A percentile compares a stretch with the other conserved stretches of the same genome.
Evolutionary conservation across 2,329 filamentous ascomycete species (phyloP).

Genomic region (Paecilomyces sp.): DNA sequence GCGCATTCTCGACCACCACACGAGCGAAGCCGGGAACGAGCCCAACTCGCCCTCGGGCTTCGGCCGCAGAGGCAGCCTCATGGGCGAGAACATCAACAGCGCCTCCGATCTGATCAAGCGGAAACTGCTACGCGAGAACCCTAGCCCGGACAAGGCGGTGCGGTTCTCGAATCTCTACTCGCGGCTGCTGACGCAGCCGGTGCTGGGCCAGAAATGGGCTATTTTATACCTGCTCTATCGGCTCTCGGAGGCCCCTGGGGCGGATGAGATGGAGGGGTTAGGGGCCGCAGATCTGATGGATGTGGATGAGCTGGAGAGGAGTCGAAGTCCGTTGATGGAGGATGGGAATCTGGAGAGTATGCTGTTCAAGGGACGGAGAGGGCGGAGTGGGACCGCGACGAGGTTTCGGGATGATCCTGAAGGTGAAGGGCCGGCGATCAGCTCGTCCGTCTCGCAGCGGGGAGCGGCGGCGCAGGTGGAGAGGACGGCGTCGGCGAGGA

Average conservation of each 20-base stretch:
- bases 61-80: constrained; percentile 21
- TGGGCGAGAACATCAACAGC: constrained; percentile 62
- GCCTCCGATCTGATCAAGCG: constrained; percentile 88
- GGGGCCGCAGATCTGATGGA: not conserved
- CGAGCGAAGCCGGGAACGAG: constrained; percentile 13
- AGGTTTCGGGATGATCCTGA: constrained; percentile 17
- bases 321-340: constrained; percentile 33
- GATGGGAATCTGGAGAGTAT: constrained; percentile 31
- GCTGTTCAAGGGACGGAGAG: constrained; percentile 19
- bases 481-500: constrained; percentile 17
- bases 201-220: constrained; percentile 92
- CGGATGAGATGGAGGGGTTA: constrained; percentile 14
- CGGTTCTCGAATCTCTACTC: constrained; percentile 89
- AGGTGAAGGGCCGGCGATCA: constrained; percentile 32
- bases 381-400: constrained; percentile 11
- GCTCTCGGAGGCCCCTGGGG: constrained; percentile 56
- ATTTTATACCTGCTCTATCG: constrained; percentile 88
- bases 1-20: constrained; percentile 28
- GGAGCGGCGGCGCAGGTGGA: constrained; percentile 14
- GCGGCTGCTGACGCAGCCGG: constrained; percentile 78
- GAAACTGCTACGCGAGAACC: constrained; percentile 71
- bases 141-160: constrained; percentile 65
- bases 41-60: constrained; percentile 16
- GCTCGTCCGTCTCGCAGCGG: constrained; percentile 34
- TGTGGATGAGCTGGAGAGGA: constrained; percentile 17